phyloP scores from a whole-genome alignment of 345 rosid genomes.

The Citrus sinensis region DVS_A1.0 CM039166.1:24844501-24845000 shows the following conservation, averaged over 20 bases:
- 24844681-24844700: conserved; percentile 49
- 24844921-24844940: no score
- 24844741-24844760: conserved; percentile 49
- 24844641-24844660: conserved; percentile 42
- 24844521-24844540: conserved; percentile 63
- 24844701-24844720: conserved; percentile 46
- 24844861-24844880: no score
- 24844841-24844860: no score
- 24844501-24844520: conserved; percentile 66
- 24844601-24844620: conserved; percentile 42
- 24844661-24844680: conserved; percentile 54
- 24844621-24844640: conserved; percentile 37
- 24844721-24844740: conserved; percentile 66
- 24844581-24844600: conserved; percentile 54
- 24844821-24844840: conserved; percentile 10
- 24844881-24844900: no score
- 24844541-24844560: conserved; percentile 59
- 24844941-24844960: no score
- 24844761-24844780: conserved; percentile 61
- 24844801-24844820: conserved; percentile 55
- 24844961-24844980: no score
- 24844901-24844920: no score
- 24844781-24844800: conserved; percentile 63
- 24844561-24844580: conserved; percentile 44
- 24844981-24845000: no score